Evolutionary conservation across 805 yeast species (phyloP).

Genomic region (Kluyveromyces starmeri): DNA sequence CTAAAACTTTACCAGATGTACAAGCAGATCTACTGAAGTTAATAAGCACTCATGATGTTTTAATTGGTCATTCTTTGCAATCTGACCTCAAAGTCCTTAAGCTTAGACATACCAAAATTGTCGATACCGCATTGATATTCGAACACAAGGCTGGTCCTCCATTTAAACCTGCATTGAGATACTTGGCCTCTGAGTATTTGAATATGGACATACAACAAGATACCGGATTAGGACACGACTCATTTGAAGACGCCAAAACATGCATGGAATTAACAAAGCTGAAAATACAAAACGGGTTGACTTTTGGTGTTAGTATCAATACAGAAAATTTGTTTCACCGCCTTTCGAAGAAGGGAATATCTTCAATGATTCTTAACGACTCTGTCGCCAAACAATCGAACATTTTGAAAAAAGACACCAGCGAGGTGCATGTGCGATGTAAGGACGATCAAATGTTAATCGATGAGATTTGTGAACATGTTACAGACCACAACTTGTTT

Average conservation of each 20-base stretch:
- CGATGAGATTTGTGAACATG: constrained; percentile 31
- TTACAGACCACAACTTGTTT: constrained; percentile 37
- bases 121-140: constrained; percentile 72
- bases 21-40: constrained; percentile 45
- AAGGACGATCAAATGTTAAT: constrained; percentile 53
- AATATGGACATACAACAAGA: constrained; percentile 57
- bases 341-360: constrained; percentile 22
- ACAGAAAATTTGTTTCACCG: constrained; percentile 37
- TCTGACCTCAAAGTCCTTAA: constrained; percentile 67
- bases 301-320: constrained; percentile 47
- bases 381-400: constrained; percentile 23
- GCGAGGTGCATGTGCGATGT: constrained; percentile 36
- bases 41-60: constrained; percentile 50
- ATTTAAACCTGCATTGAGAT: constrained; percentile 64
- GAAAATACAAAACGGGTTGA: constrained; percentile 57
- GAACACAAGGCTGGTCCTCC: constrained; percentile 85
- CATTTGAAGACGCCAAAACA: constrained; percentile 76
- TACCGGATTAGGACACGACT: constrained; percentile 62
- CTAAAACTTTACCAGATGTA: constrained; percentile 57
- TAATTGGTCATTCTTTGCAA: constrained; percentile 87
- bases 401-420: constrained; percentile 17
- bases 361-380: constrained; percentile 30
- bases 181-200: constrained; percentile 53
- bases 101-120: constrained; percentile 60
- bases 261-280: constrained; percentile 68